A percentile compares a stretch with the other conserved stretches of the same genome.
These are phyloP conservation scores for Inosperma sp. DNA, from an alignment of 768 basidiomycete species.

Conservation along the genomic window DNA sequence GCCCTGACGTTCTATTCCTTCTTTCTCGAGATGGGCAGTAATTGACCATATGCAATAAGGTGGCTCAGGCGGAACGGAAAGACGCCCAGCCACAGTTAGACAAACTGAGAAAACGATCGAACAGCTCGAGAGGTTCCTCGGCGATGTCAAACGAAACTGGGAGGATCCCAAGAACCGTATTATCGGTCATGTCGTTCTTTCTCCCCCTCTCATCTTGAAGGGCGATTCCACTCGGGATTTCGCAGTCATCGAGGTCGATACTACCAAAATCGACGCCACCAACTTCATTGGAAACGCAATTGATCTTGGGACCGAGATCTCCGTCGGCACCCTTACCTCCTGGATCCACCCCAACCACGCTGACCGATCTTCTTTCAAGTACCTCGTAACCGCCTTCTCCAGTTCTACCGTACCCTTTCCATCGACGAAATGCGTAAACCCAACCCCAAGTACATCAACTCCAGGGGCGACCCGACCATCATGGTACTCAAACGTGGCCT, in stretches of 20 bases:
- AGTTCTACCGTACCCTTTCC: constrained; percentile 21
- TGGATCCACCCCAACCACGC: constrained; percentile 16
- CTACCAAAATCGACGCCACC: constrained; percentile 17
- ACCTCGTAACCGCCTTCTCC: constrained; percentile 28
- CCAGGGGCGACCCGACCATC: constrained; percentile 22
- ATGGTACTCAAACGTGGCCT: constrained; percentile 34
- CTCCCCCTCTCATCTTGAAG: constrained; percentile 22
- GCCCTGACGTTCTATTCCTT: no score
- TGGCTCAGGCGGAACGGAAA: not conserved
- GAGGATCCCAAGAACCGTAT: constrained; percentile 14
- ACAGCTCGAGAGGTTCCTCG: constrained; percentile 14
- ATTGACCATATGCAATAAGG: no score
- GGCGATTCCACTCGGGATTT: constrained; percentile 22
- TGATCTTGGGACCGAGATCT: constrained; percentile 19
- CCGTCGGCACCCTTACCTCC: constrained; percentile 7
- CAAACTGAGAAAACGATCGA: constrained; percentile 3
- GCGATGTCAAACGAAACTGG: constrained; percentile 23
- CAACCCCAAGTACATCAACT: constrained; percentile 13
- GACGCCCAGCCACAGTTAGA: constrained; percentile 1
- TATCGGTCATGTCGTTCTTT: constrained; percentile 26
- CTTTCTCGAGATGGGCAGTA: no score
- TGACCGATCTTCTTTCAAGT: constrained; percentile 20
- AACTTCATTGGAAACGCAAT: constrained; percentile 28
- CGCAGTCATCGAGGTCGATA: constrained; percentile 23
- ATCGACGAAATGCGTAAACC: constrained; percentile 28